Base-by-base conservation (phyloP, 2,329 filamentous ascomycete species). In the Fonsecaea pedrosoi region DNA sequence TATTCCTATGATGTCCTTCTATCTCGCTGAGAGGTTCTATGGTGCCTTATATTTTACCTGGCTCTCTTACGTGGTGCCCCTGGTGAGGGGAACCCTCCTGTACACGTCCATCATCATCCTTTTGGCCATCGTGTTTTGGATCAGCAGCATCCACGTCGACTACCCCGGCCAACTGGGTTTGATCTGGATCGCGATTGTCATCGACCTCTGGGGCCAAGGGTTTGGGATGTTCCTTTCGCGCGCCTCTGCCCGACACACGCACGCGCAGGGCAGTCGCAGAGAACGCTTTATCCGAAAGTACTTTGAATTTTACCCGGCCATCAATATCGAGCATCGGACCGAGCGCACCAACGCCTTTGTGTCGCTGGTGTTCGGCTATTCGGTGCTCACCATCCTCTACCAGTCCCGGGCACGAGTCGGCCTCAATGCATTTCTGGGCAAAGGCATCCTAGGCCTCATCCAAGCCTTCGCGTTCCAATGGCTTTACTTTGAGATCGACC, bases 321-420 rank as follows among this genome's bases (percentile, higher is more conserved):
- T 61, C 58, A 61, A 61, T 42, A 61, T 61, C 37, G 58, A 61
- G 50, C 58, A 61, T 42, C 58, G 58, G 18, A 61, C 58, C n/a
- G 58, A 61, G 21, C 58, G 58, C n/a, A 61, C 58, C 45, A 61
- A 61, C 34, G 58, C 58, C 7, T 61, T 61, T 35, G 58, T 61
- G 34, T 53, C 58, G 8, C 58, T 61, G n/a, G 58, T 61, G 3
- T 61, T 61, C 15, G 58, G 58, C 32, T 61, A 61, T 30, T 37
- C n/a, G 7, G 58, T 61, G 32, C 58, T 61, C 34, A 61, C 58
- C 1, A 61, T 61, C 15, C 58, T 61, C 6, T 61, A 53, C 34
- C 58, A 61, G 34, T 61, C 58, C 3, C 58, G 58, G 7, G 58
- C 45, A n/a, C 25, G 32, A 3, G 34, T 61, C 32, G 58, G 58